phyloP scores from a whole-genome alignment of 2,329 filamentous ascomycete species.

The Trichoderma atroviride region DNA sequence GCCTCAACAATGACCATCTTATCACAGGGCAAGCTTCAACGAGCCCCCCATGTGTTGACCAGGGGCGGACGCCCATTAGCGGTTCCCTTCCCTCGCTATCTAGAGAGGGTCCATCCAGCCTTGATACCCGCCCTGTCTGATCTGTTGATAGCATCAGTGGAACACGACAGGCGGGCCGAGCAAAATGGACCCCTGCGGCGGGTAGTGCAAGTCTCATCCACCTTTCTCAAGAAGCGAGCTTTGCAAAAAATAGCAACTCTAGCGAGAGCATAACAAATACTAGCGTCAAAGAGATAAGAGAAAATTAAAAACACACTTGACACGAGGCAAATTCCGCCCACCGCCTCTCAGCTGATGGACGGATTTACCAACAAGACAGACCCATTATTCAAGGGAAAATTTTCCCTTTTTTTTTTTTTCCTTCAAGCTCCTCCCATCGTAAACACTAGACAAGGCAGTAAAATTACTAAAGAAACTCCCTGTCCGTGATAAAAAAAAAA shows the following conservation, averaged over 20 bases:
- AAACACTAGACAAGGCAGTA: neutral
- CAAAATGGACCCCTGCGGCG: conserved; percentile 18
- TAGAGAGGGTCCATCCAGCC: neutral
- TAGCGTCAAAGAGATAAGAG: neutral
- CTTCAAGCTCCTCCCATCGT: neutral
- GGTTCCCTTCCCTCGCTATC: neutral
- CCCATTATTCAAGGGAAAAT: neutral
- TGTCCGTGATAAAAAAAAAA: neutral
- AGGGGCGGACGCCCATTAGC: conserved; percentile 1
- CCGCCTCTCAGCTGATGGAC: conserved; percentile 2
- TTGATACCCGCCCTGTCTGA: conserved; percentile 17
- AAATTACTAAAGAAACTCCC: neutral
- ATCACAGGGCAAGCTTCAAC: neutral
- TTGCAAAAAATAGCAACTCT: conserved; percentile 5
- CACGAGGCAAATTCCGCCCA: neutral
- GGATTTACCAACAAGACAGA: neutral
- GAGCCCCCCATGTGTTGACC: conserved; percentile 1
- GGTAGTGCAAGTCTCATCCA: conserved; percentile 1
- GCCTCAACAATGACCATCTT: conserved; percentile 8
- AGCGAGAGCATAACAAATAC: neutral
- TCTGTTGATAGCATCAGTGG: conserved; percentile 20
- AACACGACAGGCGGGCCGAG: conserved; percentile 13
- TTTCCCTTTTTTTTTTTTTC: neutral
- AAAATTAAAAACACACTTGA: neutral
- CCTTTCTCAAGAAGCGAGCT: neutral